Evolutionary conservation across 805 yeast species (phyloP), one percentile per base, ranked within the genome.

Genomic region (Hanseniaspora thailandica): DNA sequence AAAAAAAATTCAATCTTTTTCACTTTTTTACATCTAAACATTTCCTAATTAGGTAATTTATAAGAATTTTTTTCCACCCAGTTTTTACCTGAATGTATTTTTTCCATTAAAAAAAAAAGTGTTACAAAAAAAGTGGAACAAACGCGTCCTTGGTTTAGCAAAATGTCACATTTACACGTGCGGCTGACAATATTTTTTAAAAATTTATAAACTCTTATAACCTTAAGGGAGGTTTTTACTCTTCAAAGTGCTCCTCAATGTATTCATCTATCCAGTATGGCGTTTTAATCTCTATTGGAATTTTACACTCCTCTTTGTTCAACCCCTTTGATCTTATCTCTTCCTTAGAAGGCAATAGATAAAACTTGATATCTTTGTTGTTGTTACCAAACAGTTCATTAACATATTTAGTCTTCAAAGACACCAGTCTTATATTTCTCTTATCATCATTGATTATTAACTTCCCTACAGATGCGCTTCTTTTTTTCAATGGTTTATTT

Each of bases 361-460:
- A 56, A 44, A 59, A 61, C 47, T 66, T 65, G 50, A 55, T 64
- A 60, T 57, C 68, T 31, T 61, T 68, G 56, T 52, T 65, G 23
- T 61, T 62, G 5, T 47, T 38, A n/a, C 28, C 40, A 38, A 63
- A 63, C 13, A 62, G 59, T 5, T 54, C 55, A 36, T 57, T 49
- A 57, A 69, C 70, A 64, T 68, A 73, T 62, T 71, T 82, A 55
- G 66, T 69, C 57, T 74, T 73, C 13, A 85, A 35, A 12, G 48
- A 17, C 2, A 43, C 71, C 44, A 81, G 65, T 4, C 86, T 82
- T 12, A 87, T 72, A 0, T 95, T 96, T 23, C 76, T 62, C 56
- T 81, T 77, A 2, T 78, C 83, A 23, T 76, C 64, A 2, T 74
- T 63, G 1, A 81, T 69, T 2, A 88, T 61, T 8, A 89, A 60